Base-by-base conservation (phyloP, 2,329 filamentous ascomycete genomes). In the Diaporthe capsici region DNA sequence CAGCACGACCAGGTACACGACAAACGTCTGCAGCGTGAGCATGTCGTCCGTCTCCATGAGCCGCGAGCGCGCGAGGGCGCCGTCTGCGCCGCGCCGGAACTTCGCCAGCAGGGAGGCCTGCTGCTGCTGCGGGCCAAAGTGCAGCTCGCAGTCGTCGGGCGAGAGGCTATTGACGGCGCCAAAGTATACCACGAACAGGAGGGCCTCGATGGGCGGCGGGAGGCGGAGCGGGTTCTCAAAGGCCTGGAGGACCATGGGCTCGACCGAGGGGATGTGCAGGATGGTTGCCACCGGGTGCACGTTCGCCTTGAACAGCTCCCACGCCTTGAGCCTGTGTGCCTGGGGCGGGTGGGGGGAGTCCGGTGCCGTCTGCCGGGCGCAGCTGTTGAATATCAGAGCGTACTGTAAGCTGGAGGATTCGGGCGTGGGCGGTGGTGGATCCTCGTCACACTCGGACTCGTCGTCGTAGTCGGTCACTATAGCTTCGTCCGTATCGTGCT, bases 1-100 rank as follows among this genome's bases (percentile, higher is more conserved):
- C 0, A 90, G 84, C 31, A 90, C 82, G 2, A 85, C 81, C 7
- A 92, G 84, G 78, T 91, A 92, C 0, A 93, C 82, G 2, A 87
- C 84, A 31, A 92, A 88, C 0, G 90, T 90, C 80, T 92, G 90
- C 17, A 93, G 81, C 4, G 92, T 87, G 17, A 87, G 84, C 1
- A 92, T 79, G 71, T 92, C 90, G 0, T 88, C 88, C 0, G 89
- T 88, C 55, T 88, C 88, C 7, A 93, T 83, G 51, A 92, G 90
- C 71, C 88, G 87, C 3, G 89, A 90, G 75, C 88, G 88, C 3
- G 91, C 85, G 4, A 93, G 83, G 0, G 90, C 88, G 76, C 91
- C 86, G 72, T 92, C 89, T 13, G 89, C 84, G 0, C 89, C 90
- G 71, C 88, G 25, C 12, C 68, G 68, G 39, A 70, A 28, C 31